A percentile compares a stretch with the other conserved stretches of the same genome.
Evolutionary conservation across 345 rosid genomes (phyloP).

Genomic region (Brassica juncea): DNA sequence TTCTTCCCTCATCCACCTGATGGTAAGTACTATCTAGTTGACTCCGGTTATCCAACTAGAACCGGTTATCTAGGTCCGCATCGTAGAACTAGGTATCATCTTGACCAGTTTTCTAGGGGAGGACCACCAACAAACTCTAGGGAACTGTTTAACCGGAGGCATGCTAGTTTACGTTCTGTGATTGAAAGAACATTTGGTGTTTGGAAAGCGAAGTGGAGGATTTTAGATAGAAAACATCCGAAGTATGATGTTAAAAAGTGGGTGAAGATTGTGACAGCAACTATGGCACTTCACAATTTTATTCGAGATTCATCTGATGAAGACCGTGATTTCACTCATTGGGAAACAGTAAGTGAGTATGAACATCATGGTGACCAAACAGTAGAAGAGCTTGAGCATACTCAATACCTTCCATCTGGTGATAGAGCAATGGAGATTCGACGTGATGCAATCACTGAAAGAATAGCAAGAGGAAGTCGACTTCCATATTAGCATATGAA

Average conservation of each 20-base stretch:
- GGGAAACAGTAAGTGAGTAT: too few species aligned
- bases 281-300: too few species aligned
- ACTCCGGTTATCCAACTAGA: neutral
- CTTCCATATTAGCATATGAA: neutral
- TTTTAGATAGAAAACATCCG: too few species aligned
- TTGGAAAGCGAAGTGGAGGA: neutral
- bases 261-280: too few species aligned
- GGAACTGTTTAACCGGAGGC: neutral
- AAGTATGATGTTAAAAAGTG: too few species aligned
- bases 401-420: neutral
- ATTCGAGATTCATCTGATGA: neutral
- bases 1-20: neutral
- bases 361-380: neutral
- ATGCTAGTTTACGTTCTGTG: neutral
- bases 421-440: neutral
- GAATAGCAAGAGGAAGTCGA: neutral
- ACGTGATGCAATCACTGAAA: neutral
- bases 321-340: too few species aligned
- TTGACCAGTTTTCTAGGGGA: neutral
- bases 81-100: neutral
- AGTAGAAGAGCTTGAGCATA: neutral
- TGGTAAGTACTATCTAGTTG: neutral
- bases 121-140: neutral
- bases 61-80: neutral
- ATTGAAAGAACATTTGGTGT: neutral